Evolutionary conservation across 768 basidiomycete species (phyloP).

Genomic region (Coprinopsis marcescibilis): DNA sequence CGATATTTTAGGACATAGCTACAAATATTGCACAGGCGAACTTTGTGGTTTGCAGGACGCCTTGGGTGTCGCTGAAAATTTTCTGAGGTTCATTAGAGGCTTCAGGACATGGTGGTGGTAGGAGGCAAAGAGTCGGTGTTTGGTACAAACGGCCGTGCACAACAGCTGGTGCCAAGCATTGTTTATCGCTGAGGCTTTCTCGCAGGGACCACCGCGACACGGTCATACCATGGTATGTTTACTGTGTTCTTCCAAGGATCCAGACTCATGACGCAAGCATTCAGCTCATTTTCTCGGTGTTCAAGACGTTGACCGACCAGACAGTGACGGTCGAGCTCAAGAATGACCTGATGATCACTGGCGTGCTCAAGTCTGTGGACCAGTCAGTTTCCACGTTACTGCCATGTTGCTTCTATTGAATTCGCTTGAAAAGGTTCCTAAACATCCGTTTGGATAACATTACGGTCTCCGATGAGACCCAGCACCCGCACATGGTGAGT

Average conservation of each 20-base stretch:
- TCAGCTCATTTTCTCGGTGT: conserved; percentile 93
- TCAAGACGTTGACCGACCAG: conserved; percentile 98
- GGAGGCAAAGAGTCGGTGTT: no score
- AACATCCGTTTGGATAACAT: conserved; percentile 97
- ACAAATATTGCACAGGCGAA: no score
- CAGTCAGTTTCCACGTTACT: conserved; percentile 56
- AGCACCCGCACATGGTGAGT: conserved; percentile 95
- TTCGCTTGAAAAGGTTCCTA: conserved; percentile 55
- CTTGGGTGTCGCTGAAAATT: no score
- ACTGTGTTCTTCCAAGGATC: neutral
- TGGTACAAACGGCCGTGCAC: neutral
- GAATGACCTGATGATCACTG: conserved; percentile 96
- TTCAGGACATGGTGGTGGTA: no score
- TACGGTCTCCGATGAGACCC: conserved; percentile 82
- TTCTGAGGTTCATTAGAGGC: no score
- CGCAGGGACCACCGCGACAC: neutral
- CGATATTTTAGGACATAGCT: no score
- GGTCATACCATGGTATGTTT: neutral
- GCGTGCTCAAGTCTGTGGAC: conserved; percentile 94
- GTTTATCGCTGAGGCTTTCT: neutral
- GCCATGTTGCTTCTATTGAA: conserved; percentile 2
- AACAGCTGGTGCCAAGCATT: neutral
- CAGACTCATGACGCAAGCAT: conserved; percentile 5
- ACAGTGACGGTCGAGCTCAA: conserved; percentile 96
- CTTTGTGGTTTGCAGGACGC: no score